Percentiles rank a stretch among this genome's conserved stretches.
phyloP scores from a whole-genome alignment of 2,329 filamentous ascomycete genomes.

The Verticillium tricorpus region DNA sequence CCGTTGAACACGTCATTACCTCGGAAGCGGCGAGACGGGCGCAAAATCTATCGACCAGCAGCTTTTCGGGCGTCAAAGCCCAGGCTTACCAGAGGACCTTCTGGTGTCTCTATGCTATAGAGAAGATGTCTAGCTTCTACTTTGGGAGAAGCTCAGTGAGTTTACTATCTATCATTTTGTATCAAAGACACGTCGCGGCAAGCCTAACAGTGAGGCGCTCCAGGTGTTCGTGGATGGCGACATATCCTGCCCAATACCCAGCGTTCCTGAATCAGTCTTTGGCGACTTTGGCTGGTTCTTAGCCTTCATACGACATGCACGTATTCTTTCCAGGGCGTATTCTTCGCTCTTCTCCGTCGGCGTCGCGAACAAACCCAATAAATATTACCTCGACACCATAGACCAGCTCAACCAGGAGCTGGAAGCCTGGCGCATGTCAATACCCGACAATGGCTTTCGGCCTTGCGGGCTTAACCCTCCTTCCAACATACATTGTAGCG shows the following conservation, averaged over 20 bases:
- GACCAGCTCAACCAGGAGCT: conserved; percentile 20
- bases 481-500: conserved; percentile 3
- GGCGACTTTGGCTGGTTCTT: conserved; percentile 22
- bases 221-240: conserved; percentile 25
- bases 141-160: conserved; percentile 24
- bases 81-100: conserved; percentile 21
- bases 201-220: not conserved
- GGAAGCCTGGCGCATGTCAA: conserved; percentile 22
- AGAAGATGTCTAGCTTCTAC: conserved; percentile 22
- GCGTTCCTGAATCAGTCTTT: conserved; percentile 14
- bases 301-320: conserved; percentile 17
- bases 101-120: conserved; percentile 21
- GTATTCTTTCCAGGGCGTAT: conserved; percentile 21
- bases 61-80: conserved; percentile 9
- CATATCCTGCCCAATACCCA: conserved; percentile 23
- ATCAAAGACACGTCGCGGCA: too few species aligned
- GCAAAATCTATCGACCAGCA: conserved; percentile 20
- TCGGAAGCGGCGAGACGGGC: conserved; percentile 24
- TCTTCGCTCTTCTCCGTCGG: conserved; percentile 23
- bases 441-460: conserved; percentile 16
- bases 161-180: not conserved
- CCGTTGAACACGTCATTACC: conserved; percentile 25
- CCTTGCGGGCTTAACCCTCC: conserved; percentile 8
- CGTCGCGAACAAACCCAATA: conserved; percentile 17
- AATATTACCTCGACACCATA: conserved; percentile 19